Evolutionary conservation across 306 rosid genomes (phyloP), one percentile per base, ranked within the genome.

Genomic region (Sphenostylis stenocarpa): DNA sequence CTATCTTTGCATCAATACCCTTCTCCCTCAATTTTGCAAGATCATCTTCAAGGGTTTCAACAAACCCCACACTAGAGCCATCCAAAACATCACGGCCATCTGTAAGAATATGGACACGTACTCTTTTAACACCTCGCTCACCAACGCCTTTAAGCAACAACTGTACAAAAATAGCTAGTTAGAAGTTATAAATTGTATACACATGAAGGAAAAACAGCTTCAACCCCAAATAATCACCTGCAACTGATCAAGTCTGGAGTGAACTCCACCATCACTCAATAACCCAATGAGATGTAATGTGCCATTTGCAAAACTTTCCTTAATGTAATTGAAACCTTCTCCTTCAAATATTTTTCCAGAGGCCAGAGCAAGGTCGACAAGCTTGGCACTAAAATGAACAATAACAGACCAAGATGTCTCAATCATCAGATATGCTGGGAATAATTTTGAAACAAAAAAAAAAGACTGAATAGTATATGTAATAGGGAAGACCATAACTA

Each of bases 41-140:
- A 68, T 91, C 96, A 55, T 86, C 78, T 84, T 96, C 97, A 67
- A 92, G 93, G 57, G 88, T 90, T 81, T 96, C 96, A 6, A 87
- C 96, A 84, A 93, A 96, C 48, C 81, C 94, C 45, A 96, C 83
- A 78, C 99, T 96, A 4, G 99, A 88, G 70, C 99, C 99, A 75
- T 96, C 99, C 72, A 93, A 88, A 80, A 96, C 99, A 90, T 96
- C 99, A 82, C 99, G 98, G 0, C 99, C 99, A 74, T 96, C 99
- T 0, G 99, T 96, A 58, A 96, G 97, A 34, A 96, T 55, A 80
- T 96, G 99, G 62, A 92, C 85, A 51, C 99, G 98, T 78, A 96
- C 82, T 81, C 94, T 89, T 36, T 93, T 96, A 48, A 91, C 93
- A 44, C 97, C 98, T 33, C 70, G 80, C 62, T 96, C 97, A 51